phyloP scores from a whole-genome alignment of 306 rosid genomes.

The Alnus glutinosa region DNA sequence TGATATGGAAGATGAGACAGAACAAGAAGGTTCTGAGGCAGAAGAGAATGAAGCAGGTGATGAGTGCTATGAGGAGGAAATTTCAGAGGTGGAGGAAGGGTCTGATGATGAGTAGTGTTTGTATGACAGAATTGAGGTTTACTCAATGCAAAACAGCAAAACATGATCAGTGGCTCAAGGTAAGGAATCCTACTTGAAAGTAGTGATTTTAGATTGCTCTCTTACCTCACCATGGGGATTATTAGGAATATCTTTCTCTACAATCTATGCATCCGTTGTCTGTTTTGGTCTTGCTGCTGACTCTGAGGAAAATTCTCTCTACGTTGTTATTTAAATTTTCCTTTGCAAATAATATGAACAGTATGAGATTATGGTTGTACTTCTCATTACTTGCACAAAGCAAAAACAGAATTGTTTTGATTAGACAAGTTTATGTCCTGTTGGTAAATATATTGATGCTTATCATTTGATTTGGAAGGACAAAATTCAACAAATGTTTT shows the following conservation, averaged over 20 bases:
- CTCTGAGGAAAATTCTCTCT: slow-evolving; percentile 10
- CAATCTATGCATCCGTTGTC: not conserved
- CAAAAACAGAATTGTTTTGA: not conserved
- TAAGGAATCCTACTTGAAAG: slow-evolving; percentile 24
- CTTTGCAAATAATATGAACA: not conserved
- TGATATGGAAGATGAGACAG: slow-evolving; percentile 34
- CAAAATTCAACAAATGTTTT: slow-evolving; percentile 1
- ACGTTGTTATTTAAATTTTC: slow-evolving; percentile 1
- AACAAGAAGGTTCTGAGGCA: slow-evolving; percentile 40
- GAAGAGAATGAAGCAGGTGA: slow-evolving; percentile 41
- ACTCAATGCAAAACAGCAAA: slow-evolving; percentile 11
- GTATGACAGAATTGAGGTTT: slow-evolving; percentile 9
- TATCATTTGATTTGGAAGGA: not conserved
- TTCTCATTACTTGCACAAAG: not conserved
- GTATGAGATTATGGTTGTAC: slow-evolving; percentile 12
- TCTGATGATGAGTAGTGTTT: slow-evolving; percentile 40
- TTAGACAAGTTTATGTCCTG: slow-evolving; percentile 1
- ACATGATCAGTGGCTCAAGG: slow-evolving; percentile 8
- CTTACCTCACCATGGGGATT: not conserved
- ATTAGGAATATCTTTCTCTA: not conserved
- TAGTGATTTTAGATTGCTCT: slow-evolving; percentile 9
- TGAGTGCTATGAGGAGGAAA: slow-evolving; percentile 47
- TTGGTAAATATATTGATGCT: not conserved
- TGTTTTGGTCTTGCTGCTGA: slow-evolving; percentile 14
- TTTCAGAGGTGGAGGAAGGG: slow-evolving; percentile 36